phyloP scores from a whole-genome alignment of 345 rosid species.

The Salix dunnii region DNA sequence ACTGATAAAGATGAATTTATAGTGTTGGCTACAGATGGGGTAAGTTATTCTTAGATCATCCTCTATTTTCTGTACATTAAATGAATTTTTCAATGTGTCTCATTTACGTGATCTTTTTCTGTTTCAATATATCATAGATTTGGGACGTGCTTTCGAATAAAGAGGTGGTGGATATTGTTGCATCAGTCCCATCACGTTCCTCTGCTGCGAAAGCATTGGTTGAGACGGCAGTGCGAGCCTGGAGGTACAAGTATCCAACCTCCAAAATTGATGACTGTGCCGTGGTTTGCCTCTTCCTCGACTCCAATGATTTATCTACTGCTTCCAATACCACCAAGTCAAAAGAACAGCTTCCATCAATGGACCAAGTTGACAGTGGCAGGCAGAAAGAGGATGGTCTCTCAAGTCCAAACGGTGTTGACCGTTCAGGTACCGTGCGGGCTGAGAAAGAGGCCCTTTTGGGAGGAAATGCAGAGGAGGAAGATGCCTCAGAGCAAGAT shows the following conservation, averaged over 20 bases:
- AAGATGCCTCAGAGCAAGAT: slow-evolving; percentile 39
- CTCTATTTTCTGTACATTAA: background rate
- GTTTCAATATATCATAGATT: slow-evolving; percentile 36
- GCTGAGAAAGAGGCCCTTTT: slow-evolving; percentile 34
- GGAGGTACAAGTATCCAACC: slow-evolving; percentile 91
- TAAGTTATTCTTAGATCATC: slow-evolving; percentile 21
- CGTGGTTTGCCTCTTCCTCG: slow-evolving; percentile 85
- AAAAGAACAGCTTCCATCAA: slow-evolving; percentile 27
- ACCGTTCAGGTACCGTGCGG: slow-evolving; percentile 39
- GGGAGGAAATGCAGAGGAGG: slow-evolving; percentile 35
- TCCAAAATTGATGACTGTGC: slow-evolving; percentile 97
- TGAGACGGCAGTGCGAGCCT: slow-evolving; percentile 78
- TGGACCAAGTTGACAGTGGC: slow-evolving; percentile 23
- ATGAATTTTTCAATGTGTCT: background rate
- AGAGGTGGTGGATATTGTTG: slow-evolving; percentile 79
- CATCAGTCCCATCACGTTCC: slow-evolving; percentile 65
- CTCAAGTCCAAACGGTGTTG: slow-evolving; percentile 26
- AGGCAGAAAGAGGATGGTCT: slow-evolving; percentile 26
- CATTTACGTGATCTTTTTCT: background rate
- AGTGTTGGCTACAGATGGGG: slow-evolving; percentile 98
- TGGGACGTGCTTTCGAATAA: slow-evolving; percentile 96
- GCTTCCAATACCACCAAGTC: slow-evolving; percentile 41
- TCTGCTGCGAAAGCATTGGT: slow-evolving; percentile 78
- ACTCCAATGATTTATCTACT: slow-evolving; percentile 41
- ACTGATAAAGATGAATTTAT: slow-evolving; percentile 79